Percentiles rank a stretch among this genome's conserved stretches.
These are phyloP conservation scores for Hirschfeldia incana DNA, from an alignment of 345 rosid species.

Conservation along the genomic window DNA sequence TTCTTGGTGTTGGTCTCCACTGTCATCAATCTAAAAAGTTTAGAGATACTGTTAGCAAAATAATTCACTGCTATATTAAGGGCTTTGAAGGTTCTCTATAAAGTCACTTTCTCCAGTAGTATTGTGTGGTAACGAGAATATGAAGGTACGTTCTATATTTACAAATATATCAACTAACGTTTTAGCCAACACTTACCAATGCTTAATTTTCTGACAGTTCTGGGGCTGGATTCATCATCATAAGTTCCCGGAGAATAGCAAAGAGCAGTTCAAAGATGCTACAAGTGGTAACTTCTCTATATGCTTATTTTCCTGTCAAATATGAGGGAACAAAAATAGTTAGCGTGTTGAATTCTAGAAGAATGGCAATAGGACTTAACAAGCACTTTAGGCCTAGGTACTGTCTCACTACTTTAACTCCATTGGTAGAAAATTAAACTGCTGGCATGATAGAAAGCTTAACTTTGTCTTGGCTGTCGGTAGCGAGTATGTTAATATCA, in stretches of 20 bases:
- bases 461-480: background rate
- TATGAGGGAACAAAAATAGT: slow-evolving; percentile 13
- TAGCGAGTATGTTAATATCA: background rate
- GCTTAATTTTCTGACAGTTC: slow-evolving; percentile 59
- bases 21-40: slow-evolving; percentile 43
- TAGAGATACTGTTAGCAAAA: slow-evolving; percentile 48
- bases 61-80: slow-evolving; percentile 37
- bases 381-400: background rate
- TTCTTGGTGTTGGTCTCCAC: slow-evolving; percentile 63
- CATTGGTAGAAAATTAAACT: background rate
- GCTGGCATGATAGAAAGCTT: background rate
- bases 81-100: slow-evolving; percentile 41
- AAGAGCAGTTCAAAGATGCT: slow-evolving; percentile 62
- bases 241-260: slow-evolving; percentile 49
- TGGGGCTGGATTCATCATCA: slow-evolving; percentile 78
- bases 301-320: slow-evolving; percentile 19
- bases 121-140: slow-evolving; percentile 45
- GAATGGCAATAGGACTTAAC: slow-evolving; percentile 21
- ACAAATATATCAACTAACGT: slow-evolving; percentile 19
- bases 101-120: slow-evolving; percentile 39
- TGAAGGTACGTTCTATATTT: slow-evolving; percentile 60
- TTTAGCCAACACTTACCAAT: slow-evolving; percentile 39
- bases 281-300: slow-evolving; percentile 52
- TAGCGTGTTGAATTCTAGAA: slow-evolving; percentile 9
- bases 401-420: background rate